Conservation (phyloP, 2,329 filamentous ascomycete genomes). For the Didymosphaeria variabile region DNA sequence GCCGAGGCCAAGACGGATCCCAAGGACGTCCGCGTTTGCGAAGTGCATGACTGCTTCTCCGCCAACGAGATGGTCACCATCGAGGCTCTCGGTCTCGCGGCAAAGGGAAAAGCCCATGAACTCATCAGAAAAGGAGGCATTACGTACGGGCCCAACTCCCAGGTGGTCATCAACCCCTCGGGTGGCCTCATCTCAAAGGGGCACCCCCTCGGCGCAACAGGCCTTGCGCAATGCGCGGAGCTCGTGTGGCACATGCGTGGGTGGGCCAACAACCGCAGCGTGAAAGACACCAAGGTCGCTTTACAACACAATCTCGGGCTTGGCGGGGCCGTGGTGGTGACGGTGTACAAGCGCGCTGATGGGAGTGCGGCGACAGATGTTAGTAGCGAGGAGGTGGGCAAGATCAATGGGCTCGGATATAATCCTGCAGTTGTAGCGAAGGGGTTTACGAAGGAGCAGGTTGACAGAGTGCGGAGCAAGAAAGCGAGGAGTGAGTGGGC, state of each 20-base stretch:
- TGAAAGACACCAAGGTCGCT: constrained; percentile 73
- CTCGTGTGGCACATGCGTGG: constrained; percentile 94
- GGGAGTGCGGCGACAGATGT: constrained; percentile 70
- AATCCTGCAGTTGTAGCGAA: constrained; percentile 91
- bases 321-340: constrained; percentile 89
- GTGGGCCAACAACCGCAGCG: constrained; percentile 90
- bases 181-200: constrained; percentile 96
- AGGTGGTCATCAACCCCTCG: constrained; percentile 87
- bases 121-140: constrained; percentile 88
- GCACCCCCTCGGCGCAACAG: constrained; percentile 91
- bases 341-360: constrained; percentile 87
- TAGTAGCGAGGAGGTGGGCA: constrained; percentile 70
- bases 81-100: constrained; percentile 81
- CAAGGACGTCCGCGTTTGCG: constrained; percentile 80
- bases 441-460: constrained; percentile 83
- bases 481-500: constrained; percentile 75
- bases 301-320: constrained; percentile 94
- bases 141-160: constrained; percentile 76
- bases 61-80: constrained; percentile 93
- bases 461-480: constrained; percentile 73
- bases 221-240: constrained; percentile 95
- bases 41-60: constrained; percentile 96
- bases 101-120: constrained; percentile 87
- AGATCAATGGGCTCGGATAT: constrained; percentile 77
- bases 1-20: constrained; percentile 74